Evolutionary conservation across 768 basidiomycete species (phyloP).

Genomic region (Fomitopsis pulvina): DNA sequence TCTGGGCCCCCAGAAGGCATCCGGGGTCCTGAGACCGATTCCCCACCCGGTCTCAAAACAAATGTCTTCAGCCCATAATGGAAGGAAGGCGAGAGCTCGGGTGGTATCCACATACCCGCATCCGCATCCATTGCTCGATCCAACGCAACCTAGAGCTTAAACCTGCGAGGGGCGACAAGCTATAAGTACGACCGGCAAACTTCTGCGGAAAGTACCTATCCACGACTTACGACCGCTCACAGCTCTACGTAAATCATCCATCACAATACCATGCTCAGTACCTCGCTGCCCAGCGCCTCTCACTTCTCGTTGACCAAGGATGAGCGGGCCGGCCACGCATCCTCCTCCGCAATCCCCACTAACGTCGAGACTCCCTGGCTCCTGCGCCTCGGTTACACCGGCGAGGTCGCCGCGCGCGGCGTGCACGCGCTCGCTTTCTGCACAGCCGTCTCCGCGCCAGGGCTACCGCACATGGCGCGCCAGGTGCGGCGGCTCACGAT

Average conservation of each 20-base stretch:
- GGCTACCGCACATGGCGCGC: neutral
- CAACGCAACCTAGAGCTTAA: too few species aligned
- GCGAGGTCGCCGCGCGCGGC: neutral
- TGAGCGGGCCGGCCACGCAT: neutral
- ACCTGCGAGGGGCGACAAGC: too few species aligned
- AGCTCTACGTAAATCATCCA: neutral
- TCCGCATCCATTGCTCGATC: too few species aligned
- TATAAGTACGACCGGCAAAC: too few species aligned
- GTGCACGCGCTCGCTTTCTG: constrained; percentile 2
- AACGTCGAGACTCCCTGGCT: neutral
- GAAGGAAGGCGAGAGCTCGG: too few species aligned
- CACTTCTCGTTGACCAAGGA: neutral
- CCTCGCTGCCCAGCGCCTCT: neutral
- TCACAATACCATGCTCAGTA: neutral
- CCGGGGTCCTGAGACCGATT: too few species aligned
- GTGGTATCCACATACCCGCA: too few species aligned
- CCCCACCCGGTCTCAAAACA: too few species aligned
- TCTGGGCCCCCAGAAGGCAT: too few species aligned
- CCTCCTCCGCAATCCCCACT: neutral
- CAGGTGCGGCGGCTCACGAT: neutral
- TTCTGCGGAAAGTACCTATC: too few species aligned
- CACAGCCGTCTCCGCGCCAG: neutral
- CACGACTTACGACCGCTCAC: neutral
- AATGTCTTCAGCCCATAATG: too few species aligned
- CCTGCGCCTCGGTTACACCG: neutral